Conservation (phyloP, 2,329 filamentous ascomycete species). For the Truncatella angustata region DNA sequence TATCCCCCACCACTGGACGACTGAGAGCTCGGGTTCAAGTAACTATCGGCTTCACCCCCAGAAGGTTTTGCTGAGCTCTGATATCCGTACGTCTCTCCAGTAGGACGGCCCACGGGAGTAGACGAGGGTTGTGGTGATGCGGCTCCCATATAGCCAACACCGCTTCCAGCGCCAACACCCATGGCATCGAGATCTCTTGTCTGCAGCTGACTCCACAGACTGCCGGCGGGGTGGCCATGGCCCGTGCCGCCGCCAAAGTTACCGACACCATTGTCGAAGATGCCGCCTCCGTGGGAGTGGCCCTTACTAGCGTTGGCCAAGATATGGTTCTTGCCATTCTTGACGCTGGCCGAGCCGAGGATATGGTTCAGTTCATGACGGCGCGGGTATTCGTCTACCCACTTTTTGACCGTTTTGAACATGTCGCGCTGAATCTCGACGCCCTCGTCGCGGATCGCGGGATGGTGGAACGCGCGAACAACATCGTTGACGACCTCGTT, state of each 20-base stretch:
- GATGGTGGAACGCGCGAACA: conserved; percentile 84
- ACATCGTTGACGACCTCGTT: conserved; percentile 83
- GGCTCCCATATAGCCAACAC: conserved; percentile 30
- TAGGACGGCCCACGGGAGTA: conserved; percentile 26
- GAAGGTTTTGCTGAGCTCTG: conserved; percentile 24
- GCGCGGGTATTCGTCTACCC: conserved; percentile 70
- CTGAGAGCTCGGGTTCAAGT: conserved; percentile 7
- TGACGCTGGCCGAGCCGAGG: conserved; percentile 82
- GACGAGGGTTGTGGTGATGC: conserved; percentile 30
- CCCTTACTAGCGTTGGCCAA: conserved; percentile 37
- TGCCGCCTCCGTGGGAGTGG: conserved; percentile 40
- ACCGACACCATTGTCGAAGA: conserved; percentile 33
- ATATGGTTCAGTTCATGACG: conserved; percentile 68
- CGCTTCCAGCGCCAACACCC: conserved; percentile 43
- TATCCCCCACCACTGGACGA: conserved; percentile 14
- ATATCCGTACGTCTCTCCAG: conserved; percentile 39
- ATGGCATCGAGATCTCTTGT: conserved; percentile 56
- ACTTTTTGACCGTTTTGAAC: conserved; percentile 81
- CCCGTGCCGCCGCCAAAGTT: conserved; percentile 41
- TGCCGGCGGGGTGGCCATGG: conserved; percentile 57
- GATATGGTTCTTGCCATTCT: conserved; percentile 76
- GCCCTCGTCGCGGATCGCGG: conserved; percentile 71
- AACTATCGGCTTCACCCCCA: conserved; percentile 18
- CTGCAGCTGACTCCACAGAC: conserved; percentile 61
- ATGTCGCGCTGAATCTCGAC: conserved; percentile 83